Conservation (phyloP, 352 stramenopile species). For the Blastocystis hominis region DNA sequence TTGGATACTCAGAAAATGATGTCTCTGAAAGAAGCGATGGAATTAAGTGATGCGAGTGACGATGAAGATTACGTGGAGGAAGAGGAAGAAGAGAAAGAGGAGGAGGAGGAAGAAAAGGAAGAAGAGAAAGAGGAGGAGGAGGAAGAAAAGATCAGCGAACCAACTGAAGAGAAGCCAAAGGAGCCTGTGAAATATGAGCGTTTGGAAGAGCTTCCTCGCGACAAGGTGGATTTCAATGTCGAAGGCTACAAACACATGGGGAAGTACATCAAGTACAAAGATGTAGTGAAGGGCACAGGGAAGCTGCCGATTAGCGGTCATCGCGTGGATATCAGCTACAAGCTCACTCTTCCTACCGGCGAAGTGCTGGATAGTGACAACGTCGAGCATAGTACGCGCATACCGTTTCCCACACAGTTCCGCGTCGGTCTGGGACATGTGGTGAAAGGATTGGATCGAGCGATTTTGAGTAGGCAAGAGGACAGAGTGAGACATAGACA, state of each 20-base stretch:
- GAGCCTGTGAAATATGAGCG: neutral
- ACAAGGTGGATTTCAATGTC: neutral
- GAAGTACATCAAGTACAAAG: conserved; percentile 8
- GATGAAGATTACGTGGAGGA: conserved; percentile 19
- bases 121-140: neutral
- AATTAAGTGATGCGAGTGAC: conserved; percentile 8
- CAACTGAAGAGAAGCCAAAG: neutral
- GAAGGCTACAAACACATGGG: conserved; percentile 8
- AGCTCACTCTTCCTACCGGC: conserved; percentile 19
- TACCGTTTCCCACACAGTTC: conserved; percentile 13
- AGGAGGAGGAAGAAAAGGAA: conserved; percentile 53
- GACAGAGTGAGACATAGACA: neutral
- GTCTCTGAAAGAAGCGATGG: conserved; percentile 40
- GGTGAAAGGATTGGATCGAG: conserved; percentile 13
- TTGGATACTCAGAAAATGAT: conserved; percentile 11
- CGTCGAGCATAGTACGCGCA: neutral
- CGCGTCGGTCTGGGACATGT: conserved; percentile 15
- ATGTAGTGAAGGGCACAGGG: neutral
- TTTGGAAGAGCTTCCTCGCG: neutral
- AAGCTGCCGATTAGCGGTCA: neutral
- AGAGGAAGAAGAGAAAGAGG: conserved; percentile 42
- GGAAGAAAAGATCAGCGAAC: neutral
- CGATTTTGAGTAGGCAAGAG: neutral
- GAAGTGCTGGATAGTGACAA: conserved; percentile 29
- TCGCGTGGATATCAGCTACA: conserved; percentile 38